phyloP scores from a whole-genome alignment of 108 stramenopile species.

The Pelagomonas calceolata region DNA sequence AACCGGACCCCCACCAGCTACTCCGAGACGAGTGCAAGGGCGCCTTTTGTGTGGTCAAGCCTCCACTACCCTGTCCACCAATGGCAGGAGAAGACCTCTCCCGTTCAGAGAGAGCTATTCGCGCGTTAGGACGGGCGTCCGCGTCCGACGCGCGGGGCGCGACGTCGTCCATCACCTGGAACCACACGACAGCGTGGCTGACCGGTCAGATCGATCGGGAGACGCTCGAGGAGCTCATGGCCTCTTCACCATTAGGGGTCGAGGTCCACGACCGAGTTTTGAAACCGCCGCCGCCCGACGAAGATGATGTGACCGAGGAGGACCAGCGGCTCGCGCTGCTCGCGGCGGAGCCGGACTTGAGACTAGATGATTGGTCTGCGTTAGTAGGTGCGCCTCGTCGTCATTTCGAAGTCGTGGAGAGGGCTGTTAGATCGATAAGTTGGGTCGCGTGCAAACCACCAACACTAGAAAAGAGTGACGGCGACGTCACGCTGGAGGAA shows the following conservation, averaged over 20 bases:
- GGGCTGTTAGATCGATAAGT: background rate
- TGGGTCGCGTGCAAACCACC: too few species aligned
- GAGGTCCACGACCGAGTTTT: conserved; percentile 7
- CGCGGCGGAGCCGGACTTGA: background rate
- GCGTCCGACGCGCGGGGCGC: background rate
- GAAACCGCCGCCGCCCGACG: background rate
- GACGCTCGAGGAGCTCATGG: background rate
- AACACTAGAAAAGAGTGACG: too few species aligned
- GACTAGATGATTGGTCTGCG: background rate
- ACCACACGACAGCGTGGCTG: background rate
- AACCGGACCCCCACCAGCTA: background rate
- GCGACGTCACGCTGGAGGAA: too few species aligned
- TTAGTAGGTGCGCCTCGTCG: background rate
- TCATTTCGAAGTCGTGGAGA: background rate
- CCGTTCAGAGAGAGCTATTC: too few species aligned
- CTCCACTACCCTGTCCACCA: too few species aligned
- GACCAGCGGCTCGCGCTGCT: background rate
- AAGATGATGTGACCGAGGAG: background rate
- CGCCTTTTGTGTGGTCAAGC: background rate
- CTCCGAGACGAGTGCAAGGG: background rate
- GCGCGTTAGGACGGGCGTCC: background rate
- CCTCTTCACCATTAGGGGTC: background rate
- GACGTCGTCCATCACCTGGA: background rate
- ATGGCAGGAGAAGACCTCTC: too few species aligned
- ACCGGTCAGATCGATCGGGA: conserved; percentile 1